phyloP scores from a whole-genome alignment of 2,329 filamentous ascomycete species.

The Pestalotiopsis sp. region DNA sequence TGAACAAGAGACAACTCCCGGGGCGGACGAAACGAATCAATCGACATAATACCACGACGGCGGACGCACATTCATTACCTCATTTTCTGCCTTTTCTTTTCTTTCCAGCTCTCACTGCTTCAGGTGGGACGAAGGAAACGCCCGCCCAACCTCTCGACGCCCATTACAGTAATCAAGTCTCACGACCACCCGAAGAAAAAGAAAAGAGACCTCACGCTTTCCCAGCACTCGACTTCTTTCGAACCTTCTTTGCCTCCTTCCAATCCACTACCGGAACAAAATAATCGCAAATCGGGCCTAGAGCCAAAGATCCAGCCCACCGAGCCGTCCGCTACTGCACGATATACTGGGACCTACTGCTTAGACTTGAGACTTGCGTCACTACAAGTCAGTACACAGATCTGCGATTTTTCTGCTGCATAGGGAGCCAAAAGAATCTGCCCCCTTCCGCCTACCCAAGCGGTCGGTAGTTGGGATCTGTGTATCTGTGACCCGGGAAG shows the following conservation, averaged over 20 bases:
- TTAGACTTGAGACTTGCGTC: neutral
- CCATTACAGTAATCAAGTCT: neutral
- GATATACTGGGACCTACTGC: neutral
- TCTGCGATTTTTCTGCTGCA: neutral
- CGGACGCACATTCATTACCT: neutral
- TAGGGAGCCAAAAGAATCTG: neutral
- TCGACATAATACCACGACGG: neutral
- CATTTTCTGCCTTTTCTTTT: neutral
- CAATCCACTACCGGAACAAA: neutral
- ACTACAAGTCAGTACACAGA: neutral
- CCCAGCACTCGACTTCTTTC: neutral
- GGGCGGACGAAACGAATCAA: neutral
- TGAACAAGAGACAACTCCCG: neutral
- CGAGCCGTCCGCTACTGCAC: conserved; percentile 1
- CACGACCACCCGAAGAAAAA: neutral
- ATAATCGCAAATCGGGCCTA: neutral
- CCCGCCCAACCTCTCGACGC: neutral
- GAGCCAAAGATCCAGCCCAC: neutral
- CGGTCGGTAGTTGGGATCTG: neutral
- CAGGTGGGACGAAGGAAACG: neutral
- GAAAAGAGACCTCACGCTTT: neutral
- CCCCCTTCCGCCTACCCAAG: neutral
- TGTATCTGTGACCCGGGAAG: neutral
- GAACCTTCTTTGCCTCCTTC: neutral
- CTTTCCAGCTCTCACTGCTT: neutral